These are phyloP conservation scores for Wallacemonas rigidus DNA, from an alignment of 208 protist genomes.

Conservation along the genomic window DNA sequence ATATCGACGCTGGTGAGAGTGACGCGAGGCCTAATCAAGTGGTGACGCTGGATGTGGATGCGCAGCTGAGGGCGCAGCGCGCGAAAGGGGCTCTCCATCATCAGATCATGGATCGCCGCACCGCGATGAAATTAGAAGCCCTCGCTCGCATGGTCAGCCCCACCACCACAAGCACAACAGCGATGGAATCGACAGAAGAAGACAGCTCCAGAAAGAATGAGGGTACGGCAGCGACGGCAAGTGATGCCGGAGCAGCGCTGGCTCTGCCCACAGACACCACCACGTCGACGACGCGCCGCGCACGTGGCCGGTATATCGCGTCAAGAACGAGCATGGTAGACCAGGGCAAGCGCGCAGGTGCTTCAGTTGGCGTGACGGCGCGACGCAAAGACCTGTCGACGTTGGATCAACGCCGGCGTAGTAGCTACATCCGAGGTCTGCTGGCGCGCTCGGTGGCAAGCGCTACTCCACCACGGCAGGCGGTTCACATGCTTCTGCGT, in stretches of 20 bases:
- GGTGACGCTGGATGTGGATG: neutral
- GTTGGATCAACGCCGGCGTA: slow-evolving; percentile 30
- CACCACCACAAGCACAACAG: too few species aligned
- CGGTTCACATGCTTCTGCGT: slow-evolving; percentile 50
- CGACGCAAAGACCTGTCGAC: neutral
- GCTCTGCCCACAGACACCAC: too few species aligned
- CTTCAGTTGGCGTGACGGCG: neutral
- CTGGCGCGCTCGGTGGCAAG: slow-evolving; percentile 40
- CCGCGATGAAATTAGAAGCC: slow-evolving; percentile 5
- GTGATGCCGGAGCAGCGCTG: too few species aligned
- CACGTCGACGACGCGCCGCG: too few species aligned
- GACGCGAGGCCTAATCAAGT: neutral
- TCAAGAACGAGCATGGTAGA: too few species aligned
- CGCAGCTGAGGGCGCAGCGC: slow-evolving; percentile 4
- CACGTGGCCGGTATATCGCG: too few species aligned
- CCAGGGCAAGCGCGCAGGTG: too few species aligned
- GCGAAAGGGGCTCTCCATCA: slow-evolving; percentile 1
- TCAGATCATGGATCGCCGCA: neutral
- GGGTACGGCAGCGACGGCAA: too few species aligned
- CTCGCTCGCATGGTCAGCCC: slow-evolving; percentile 4
- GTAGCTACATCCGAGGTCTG: slow-evolving; percentile 65
- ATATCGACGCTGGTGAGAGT: neutral
- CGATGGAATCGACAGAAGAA: too few species aligned
- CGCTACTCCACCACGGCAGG: slow-evolving; percentile 26
- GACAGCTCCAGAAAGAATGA: too few species aligned